These are phyloP conservation scores for Boletus semigastroideus DNA, from an alignment of 1,284 basidiomycete genomes.

Conservation along the genomic window DNA sequence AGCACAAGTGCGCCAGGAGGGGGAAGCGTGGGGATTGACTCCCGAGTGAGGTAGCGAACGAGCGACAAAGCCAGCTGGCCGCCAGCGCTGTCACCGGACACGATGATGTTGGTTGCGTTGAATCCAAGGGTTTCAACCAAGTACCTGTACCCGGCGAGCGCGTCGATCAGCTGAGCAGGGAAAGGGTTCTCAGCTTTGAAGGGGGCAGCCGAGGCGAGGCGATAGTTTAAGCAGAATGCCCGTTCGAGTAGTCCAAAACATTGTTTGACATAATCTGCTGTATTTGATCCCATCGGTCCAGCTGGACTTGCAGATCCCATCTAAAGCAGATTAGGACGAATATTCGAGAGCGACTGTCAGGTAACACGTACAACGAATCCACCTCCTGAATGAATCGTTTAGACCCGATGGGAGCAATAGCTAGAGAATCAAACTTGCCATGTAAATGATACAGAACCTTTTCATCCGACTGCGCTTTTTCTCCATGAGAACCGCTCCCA, in stretches of 20 bases:
- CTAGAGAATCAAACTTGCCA: not conserved
- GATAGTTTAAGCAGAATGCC: constrained; percentile 5
- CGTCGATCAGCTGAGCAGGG: not conserved
- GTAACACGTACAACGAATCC: constrained; percentile 1
- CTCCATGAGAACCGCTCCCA: constrained; percentile 2
- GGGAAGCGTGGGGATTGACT: not conserved
- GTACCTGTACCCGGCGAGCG: constrained; percentile 3
- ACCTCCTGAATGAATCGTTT: not conserved
- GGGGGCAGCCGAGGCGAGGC: constrained; percentile 3
- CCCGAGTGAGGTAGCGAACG: not conserved
- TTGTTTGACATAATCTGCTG: not conserved
- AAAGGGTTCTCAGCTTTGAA: constrained; percentile 2
- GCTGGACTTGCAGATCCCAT: constrained; percentile 4
- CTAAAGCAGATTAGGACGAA: not conserved
- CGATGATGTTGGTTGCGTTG: not conserved
- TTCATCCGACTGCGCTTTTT: constrained; percentile 2
- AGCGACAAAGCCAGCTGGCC: not conserved
- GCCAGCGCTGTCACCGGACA: not conserved
- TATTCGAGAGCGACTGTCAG: not conserved
- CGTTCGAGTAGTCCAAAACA: not conserved
- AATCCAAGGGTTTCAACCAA: constrained; percentile 1
- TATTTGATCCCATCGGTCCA: not conserved
- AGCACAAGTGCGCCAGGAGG: not conserved
- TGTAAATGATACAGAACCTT: constrained; percentile 7
- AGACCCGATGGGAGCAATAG: not conserved